These are phyloP conservation scores for Anaeromyces robustus DNA, from an alignment of 192 early-diverging fungal genomes.

Conservation along the genomic window DNA sequence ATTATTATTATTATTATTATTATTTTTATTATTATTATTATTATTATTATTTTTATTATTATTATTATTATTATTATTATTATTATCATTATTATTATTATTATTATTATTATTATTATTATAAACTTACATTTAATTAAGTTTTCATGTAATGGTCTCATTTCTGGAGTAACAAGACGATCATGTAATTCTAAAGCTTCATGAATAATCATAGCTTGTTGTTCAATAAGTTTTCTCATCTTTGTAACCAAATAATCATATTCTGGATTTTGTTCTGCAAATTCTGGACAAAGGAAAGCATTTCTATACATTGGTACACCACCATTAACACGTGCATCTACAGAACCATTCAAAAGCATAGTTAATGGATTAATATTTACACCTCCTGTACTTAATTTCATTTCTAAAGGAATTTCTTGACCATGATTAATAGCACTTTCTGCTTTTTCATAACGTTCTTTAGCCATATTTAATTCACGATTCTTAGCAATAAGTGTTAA, in stretches of 20 bases:
- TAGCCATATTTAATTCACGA: conserved; percentile 26
- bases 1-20: too few species aligned
- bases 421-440: conserved; percentile 3
- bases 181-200: conserved; percentile 32
- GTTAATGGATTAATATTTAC: conserved; percentile 53
- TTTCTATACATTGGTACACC: conserved; percentile 59
- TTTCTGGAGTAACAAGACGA: conserved; percentile 34
- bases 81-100: too few species aligned
- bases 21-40: too few species aligned
- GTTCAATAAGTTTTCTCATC: conserved; percentile 39
- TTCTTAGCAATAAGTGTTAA: conserved; percentile 52
- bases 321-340: conserved; percentile 73
- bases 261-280: conserved; percentile 19
- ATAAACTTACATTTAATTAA: conserved; percentile 27
- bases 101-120: too few species aligned
- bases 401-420: conserved; percentile 1
- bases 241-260: conserved; percentile 19
- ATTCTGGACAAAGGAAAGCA: conserved; percentile 40
- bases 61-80: too few species aligned
- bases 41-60: too few species aligned
- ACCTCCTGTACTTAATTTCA: background rate
- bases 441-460: conserved; percentile 4
- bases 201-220: conserved; percentile 27
- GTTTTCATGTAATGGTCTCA: conserved; percentile 55
- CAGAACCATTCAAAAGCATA: conserved; percentile 65